Percentiles rank a stretch among this genome's conserved stretches.
These are phyloP conservation scores for Plectosphaerella plurivora DNA, from an alignment of 2,329 filamentous ascomycete genomes.

Conservation along the genomic window DNA sequence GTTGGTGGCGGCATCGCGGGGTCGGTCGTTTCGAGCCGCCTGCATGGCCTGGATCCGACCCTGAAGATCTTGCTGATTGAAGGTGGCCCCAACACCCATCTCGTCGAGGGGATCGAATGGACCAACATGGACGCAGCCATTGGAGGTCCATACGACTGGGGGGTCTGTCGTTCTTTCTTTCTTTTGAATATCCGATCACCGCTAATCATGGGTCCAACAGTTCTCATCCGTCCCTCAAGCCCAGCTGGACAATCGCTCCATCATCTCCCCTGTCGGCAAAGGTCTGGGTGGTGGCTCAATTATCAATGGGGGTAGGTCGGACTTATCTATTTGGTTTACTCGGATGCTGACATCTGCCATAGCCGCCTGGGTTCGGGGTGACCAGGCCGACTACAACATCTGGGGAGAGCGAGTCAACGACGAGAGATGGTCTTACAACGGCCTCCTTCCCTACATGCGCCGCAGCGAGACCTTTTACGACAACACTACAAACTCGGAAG, in stretches of 20 bases:
- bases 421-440: conserved; percentile 37
- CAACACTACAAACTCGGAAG: conserved; percentile 20
- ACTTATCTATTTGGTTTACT: background rate
- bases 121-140: conserved; percentile 18
- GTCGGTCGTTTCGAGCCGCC: conserved; percentile 27
- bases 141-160: conserved; percentile 25
- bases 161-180: no score
- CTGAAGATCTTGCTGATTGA: conserved; percentile 32
- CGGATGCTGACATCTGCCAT: background rate
- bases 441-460: conserved; percentile 43
- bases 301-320: conserved; percentile 29
- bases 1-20: conserved; percentile 31
- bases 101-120: conserved; percentile 17
- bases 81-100: conserved; percentile 25
- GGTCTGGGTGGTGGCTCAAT: conserved; percentile 33
- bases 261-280: conserved; percentile 27
- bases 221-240: conserved; percentile 26
- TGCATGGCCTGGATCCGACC: conserved; percentile 16
- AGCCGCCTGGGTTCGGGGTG: conserved; percentile 36
- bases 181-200: no score
- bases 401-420: conserved; percentile 32
- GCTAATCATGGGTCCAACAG: background rate
- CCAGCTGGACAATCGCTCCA: conserved; percentile 15
- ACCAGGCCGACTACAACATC: conserved; percentile 36
- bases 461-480: conserved; percentile 5